A percentile compares a stretch with the other conserved stretches of the same genome.
phyloP scores from a whole-genome alignment of 1,139 yeast genomes.

The Pichiaceae sp. region DNA sequence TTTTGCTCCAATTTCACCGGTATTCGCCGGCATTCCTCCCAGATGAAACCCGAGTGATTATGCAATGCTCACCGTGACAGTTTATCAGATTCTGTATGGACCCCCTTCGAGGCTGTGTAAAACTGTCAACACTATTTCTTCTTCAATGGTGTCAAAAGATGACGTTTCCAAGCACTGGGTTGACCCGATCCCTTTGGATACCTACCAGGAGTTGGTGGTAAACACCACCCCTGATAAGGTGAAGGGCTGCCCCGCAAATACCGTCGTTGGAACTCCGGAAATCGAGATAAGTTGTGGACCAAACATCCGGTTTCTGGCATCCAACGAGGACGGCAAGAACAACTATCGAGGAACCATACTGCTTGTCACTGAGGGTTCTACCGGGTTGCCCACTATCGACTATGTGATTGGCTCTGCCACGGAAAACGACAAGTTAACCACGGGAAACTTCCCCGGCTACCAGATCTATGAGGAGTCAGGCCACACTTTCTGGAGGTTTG shows the following conservation, averaged over 20 bases:
- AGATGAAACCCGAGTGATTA: no score
- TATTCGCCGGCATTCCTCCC: no score
- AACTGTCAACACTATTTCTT: no score
- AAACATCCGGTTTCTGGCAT: slow-evolving; percentile 55
- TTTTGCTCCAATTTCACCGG: no score
- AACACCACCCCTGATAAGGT: slow-evolving; percentile 14
- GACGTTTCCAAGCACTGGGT: slow-evolving; percentile 13
- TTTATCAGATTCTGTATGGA: no score
- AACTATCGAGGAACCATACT: slow-evolving; percentile 61
- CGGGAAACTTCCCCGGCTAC: slow-evolving; percentile 30
- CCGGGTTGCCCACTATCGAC: slow-evolving; percentile 27
- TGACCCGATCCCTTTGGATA: slow-evolving; percentile 17
- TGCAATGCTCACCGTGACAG: no score
- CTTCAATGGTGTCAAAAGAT: not conserved
- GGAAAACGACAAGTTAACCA: slow-evolving; percentile 7
- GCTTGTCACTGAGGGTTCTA: slow-evolving; percentile 36
- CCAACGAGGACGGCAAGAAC: slow-evolving; percentile 35
- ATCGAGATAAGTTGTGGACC: slow-evolving; percentile 72
- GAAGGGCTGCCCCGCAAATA: slow-evolving; percentile 17
- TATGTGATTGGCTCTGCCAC: slow-evolving; percentile 40
- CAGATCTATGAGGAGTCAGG: slow-evolving; percentile 39
- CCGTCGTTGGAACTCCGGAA: slow-evolving; percentile 20
- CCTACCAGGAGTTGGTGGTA: slow-evolving; percentile 13
- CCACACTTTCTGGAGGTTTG: slow-evolving; percentile 56
- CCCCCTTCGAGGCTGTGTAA: no score